phyloP scores from a whole-genome alignment of 2,329 filamentous ascomycete genomes.

The Epichloe gansuensis region DNA sequence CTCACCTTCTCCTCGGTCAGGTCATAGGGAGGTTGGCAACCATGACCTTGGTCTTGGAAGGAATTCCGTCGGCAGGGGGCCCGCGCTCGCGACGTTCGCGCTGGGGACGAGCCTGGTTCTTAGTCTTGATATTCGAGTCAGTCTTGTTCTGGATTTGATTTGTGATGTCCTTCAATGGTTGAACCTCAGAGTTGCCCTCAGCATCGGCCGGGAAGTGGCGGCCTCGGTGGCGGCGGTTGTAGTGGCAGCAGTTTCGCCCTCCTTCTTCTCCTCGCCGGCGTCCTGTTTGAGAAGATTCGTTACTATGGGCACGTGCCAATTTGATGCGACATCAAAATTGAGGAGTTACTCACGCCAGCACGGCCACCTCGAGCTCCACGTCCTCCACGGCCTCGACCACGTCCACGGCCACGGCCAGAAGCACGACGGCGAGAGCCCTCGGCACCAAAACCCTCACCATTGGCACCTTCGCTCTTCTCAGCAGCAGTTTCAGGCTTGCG shows the following conservation, averaged over 20 bases:
- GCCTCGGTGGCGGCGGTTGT: conserved; percentile 32
- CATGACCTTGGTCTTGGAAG: conserved; percentile 99
- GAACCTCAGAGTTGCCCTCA: conserved; percentile 38
- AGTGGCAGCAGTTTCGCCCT: conserved; percentile 23
- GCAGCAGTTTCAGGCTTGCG: conserved; percentile 86
- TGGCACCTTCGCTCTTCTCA: conserved; percentile 62
- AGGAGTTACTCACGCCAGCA: conserved; percentile 20
- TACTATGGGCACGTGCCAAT: conserved; percentile 26
- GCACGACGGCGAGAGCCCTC: conserved; percentile 53
- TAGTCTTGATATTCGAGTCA: conserved; percentile 48
- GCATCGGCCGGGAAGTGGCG: conserved; percentile 33
- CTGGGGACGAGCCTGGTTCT: conserved; percentile 40
- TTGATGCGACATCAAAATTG: too few species aligned
- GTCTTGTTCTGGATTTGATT: conserved; percentile 41
- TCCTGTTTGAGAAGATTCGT: conserved; percentile 14
- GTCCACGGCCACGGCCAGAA: conserved; percentile 55
- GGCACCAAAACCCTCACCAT: conserved; percentile 61
- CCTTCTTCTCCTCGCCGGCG: conserved; percentile 32
- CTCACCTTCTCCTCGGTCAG: conserved; percentile 91
- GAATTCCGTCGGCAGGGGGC: conserved; percentile 90
- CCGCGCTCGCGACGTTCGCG: conserved; percentile 70
- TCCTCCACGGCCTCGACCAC: conserved; percentile 57
- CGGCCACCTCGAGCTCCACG: conserved; percentile 49
- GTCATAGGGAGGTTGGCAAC: conserved; percentile 97
- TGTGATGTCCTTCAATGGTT: conserved; percentile 50